A percentile compares a stretch with the other conserved stretches of the same genome.
Evolutionary conservation across 257 asterid genomes (phyloP).

Genomic region (Solanum piurae): DNA sequence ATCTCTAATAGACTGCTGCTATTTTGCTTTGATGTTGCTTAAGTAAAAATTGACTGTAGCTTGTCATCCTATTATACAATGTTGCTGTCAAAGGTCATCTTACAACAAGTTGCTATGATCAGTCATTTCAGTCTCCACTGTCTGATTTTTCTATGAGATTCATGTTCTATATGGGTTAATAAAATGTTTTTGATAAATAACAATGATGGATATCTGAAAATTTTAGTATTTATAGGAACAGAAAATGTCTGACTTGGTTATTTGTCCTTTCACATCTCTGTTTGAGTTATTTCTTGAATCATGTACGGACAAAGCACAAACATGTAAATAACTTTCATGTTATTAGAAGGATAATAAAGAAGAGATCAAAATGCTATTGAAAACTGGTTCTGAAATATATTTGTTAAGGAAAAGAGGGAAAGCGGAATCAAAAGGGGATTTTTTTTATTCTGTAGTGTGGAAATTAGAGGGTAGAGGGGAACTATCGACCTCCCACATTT

Average conservation of each 20-base stretch:
- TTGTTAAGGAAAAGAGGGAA: neutral
- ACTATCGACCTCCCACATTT: neutral
- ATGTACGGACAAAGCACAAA: neutral
- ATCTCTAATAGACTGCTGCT: neutral
- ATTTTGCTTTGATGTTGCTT: neutral
- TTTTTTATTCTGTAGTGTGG: neutral
- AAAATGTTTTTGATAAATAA: neutral
- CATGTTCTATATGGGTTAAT: neutral
- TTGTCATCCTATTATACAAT: neutral
- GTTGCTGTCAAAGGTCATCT: neutral
- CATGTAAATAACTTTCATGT: neutral
- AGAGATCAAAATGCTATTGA: neutral
- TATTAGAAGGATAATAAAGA: neutral
- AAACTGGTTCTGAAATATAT: neutral
- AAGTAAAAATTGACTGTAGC: neutral
- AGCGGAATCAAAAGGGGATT: neutral
- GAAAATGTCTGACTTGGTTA: neutral
- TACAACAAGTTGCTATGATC: neutral
- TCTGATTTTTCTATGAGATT: neutral
- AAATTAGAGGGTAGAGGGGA: neutral
- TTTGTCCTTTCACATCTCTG: neutral
- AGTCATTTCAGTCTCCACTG: neutral
- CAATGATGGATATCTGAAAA: neutral
- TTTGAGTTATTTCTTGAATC: neutral
- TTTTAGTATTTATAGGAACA: neutral